Conservation (phyloP, 1,139 yeast species). For the Suzukiozyma palmioleophila region DNA sequence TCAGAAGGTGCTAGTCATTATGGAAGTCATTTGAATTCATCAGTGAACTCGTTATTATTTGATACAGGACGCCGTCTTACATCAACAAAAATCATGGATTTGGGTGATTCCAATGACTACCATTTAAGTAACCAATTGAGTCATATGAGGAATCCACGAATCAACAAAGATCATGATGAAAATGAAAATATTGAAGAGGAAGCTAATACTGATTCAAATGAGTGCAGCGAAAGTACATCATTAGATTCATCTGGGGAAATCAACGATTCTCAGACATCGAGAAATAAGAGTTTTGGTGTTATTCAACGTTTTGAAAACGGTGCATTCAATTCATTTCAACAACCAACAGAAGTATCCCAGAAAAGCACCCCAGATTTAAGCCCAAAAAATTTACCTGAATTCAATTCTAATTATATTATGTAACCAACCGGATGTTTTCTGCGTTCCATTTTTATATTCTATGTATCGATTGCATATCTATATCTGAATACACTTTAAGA, state of each 20-base stretch:
- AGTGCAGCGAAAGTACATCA: conserved; percentile 2
- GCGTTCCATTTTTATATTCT: not conserved
- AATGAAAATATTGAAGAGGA: conserved; percentile 2
- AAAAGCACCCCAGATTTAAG: not conserved
- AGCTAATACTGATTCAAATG: conserved; percentile 1
- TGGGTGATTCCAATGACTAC: conserved; percentile 17
- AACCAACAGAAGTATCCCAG: not conserved
- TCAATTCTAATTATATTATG: conserved; percentile 15
- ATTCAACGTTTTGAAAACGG: conserved; percentile 4
- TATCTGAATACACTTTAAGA: not conserved
- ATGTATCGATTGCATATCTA: not conserved
- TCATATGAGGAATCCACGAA: conserved; percentile 33
- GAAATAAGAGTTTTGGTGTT: conserved; percentile 27
- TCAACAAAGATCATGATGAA: conserved; percentile 16
- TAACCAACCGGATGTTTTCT: conserved; percentile 9
- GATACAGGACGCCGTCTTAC: conserved; percentile 18
- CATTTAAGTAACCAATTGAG: conserved; percentile 21
- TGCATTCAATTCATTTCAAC: not conserved
- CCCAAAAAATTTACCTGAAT: conserved; percentile 13
- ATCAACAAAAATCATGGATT: conserved; percentile 8
- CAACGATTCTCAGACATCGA: conserved; percentile 5
- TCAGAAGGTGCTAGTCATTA: conserved; percentile 1
- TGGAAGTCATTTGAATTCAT: conserved; percentile 16
- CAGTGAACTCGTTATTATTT: conserved; percentile 24
- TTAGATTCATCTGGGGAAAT: not conserved